These are phyloP conservation scores for Apophysomyces trapeziformis DNA, from an alignment of 371 early-diverging fungal genomes.

Conservation along the genomic window DNA sequence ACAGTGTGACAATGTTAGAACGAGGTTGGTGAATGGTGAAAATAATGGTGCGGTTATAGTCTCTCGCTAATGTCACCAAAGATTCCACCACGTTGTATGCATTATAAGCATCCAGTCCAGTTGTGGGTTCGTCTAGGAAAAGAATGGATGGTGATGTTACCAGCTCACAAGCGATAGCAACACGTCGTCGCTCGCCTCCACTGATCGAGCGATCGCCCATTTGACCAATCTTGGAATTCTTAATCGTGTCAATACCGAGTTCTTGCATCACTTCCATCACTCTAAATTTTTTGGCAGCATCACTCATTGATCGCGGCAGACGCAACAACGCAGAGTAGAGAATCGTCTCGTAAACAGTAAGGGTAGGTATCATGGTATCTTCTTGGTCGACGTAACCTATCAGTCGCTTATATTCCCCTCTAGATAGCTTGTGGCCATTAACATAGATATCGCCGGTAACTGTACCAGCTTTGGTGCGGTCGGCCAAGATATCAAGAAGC, in stretches of 20 bases:
- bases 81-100: slow-evolving; percentile 91
- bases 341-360: slow-evolving; percentile 85
- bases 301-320: slow-evolving; percentile 70
- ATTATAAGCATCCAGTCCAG: slow-evolving; percentile 91
- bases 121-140: slow-evolving; percentile 95
- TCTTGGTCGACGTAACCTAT: slow-evolving; percentile 89
- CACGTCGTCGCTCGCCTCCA: slow-evolving; percentile 88
- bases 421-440: slow-evolving; percentile 64
- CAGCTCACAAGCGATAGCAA: slow-evolving; percentile 87
- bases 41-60: slow-evolving; percentile 86
- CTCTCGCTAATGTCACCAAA: slow-evolving; percentile 79
- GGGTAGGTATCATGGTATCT: slow-evolving; percentile 81
- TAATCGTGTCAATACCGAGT: slow-evolving; percentile 78
- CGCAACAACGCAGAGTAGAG: slow-evolving; percentile 79
- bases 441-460: slow-evolving; percentile 67
- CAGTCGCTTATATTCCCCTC: slow-evolving; percentile 60
- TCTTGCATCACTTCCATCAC: slow-evolving; percentile 79
- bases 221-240: slow-evolving; percentile 84
- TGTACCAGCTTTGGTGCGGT: slow-evolving; percentile 63
- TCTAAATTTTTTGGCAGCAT: slow-evolving; percentile 57
- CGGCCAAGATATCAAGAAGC: slow-evolving; percentile 77
- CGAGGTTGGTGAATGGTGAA: slow-evolving; percentile 97
- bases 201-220: slow-evolving; percentile 75
- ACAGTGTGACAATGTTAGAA: slow-evolving; percentile 86
- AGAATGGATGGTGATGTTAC: slow-evolving; percentile 88